Conservation (phyloP, 129 eudicot species). For the Mikania micrantha region DNA sequence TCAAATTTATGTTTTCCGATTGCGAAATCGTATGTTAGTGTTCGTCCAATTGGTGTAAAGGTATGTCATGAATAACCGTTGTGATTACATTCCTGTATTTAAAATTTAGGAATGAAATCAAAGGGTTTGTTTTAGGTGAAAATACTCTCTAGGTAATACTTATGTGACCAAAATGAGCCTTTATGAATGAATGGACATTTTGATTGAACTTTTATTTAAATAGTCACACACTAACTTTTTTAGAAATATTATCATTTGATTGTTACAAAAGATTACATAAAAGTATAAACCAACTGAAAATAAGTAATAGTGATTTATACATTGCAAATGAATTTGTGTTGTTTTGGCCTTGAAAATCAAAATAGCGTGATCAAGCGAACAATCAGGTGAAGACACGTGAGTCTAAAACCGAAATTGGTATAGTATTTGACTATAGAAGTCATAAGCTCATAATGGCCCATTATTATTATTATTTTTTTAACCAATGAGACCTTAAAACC, state of each 20-base stretch:
- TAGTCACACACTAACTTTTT: neutral
- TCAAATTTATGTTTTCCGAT: slow-evolving; percentile 55
- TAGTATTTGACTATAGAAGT: neutral
- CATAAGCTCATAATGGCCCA: neutral
- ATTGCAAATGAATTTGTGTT: no score
- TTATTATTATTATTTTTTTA: no score
- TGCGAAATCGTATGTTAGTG: slow-evolving; percentile 8
- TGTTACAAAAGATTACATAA: neutral
- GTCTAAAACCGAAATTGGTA: neutral
- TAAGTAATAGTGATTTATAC: no score
- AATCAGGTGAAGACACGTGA: neutral
- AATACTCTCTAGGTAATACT: slow-evolving; percentile 10
- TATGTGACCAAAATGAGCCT: slow-evolving; percentile 10
- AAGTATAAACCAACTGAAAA: neutral
- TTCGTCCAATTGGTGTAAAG: slow-evolving; percentile 63
- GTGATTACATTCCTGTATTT: slow-evolving; percentile 2
- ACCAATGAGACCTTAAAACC: no score
- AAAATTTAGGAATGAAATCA: neutral
- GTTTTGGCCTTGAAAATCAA: neutral
- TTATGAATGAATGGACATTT: neutral
- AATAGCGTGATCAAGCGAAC: neutral
- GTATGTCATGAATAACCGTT: slow-evolving; percentile 37
- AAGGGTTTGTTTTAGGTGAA: neutral
- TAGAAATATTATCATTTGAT: neutral
- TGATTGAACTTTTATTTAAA: neutral